These are phyloP conservation scores for Hanseniaspora jakobsenii DNA, from an alignment of 805 yeast genomes.

Conservation along the genomic window DNA sequence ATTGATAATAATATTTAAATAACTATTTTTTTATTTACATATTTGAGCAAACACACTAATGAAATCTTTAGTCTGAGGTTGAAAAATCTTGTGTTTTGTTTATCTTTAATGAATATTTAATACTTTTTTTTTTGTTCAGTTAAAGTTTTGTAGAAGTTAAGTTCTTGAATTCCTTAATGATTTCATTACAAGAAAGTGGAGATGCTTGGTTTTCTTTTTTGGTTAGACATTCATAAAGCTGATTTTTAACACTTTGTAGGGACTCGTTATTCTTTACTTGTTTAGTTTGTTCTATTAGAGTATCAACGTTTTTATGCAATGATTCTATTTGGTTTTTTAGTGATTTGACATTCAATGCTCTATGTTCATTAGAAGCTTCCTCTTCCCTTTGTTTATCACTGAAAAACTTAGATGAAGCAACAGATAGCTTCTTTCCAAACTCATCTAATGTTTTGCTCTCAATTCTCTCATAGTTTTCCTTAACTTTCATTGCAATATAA, in stretches of 20 bases:
- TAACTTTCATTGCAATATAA: conserved; percentile 53
- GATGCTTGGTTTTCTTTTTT: conserved; percentile 43
- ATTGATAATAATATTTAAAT: no score
- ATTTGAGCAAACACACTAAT: no score
- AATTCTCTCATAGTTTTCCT: conserved; percentile 42
- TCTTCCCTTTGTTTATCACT: conserved; percentile 28
- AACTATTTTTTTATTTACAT: no score
- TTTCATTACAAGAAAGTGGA: conserved; percentile 73
- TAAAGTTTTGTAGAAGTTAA: conserved; percentile 11
- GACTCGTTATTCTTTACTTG: conserved; percentile 29
- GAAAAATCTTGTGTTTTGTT: no score
- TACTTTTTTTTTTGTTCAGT: not conserved
- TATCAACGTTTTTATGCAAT: conserved; percentile 27
- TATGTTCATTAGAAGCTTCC: conserved; percentile 15
- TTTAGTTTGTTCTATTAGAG: conserved; percentile 16
- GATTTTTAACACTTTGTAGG: conserved; percentile 36
- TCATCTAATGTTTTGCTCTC: conserved; percentile 40
- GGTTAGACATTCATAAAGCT: conserved; percentile 46
- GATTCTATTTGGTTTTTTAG: conserved; percentile 4
- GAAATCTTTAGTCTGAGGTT: no score
- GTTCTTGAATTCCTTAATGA: conserved; percentile 46
- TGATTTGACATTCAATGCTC: conserved; percentile 19
- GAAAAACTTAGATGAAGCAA: conserved; percentile 28
- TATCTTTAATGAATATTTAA: not conserved
- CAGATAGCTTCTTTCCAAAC: conserved; percentile 40